Evolutionary conservation across 345 rosid species (phyloP).

Genomic region (Microcos paniculata): DNA sequence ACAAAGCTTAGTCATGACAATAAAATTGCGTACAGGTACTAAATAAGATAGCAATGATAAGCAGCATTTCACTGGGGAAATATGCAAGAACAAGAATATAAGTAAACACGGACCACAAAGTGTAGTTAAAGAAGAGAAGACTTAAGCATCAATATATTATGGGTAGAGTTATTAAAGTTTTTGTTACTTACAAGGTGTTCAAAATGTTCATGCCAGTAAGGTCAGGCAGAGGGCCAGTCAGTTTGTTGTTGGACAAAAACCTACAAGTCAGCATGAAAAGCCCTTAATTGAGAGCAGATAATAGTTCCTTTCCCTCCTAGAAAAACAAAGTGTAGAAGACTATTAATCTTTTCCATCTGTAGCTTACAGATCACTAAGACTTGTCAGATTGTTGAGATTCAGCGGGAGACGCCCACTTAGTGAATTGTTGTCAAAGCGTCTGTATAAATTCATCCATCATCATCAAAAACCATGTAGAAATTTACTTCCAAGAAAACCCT

Average conservation of each 20-base stretch:
- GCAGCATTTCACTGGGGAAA: background rate
- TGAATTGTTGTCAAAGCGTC: slow-evolving; percentile 75
- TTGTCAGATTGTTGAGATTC: slow-evolving; percentile 58
- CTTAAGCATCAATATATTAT: background rate
- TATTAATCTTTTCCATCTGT: background rate
- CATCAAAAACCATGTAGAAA: background rate
- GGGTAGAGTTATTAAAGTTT: background rate
- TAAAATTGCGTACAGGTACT: background rate
- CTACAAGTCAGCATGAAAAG: slow-evolving; percentile 33
- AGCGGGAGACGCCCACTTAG: slow-evolving; percentile 55
- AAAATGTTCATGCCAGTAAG: slow-evolving; percentile 54
- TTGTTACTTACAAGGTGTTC: slow-evolving; percentile 59
- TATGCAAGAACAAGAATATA: background rate
- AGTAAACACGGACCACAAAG: background rate
- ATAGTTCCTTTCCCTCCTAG: background rate
- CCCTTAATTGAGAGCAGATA: background rate
- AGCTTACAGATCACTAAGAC: slow-evolving; percentile 63
- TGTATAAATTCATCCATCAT: slow-evolving; percentile 27
- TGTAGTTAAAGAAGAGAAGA: background rate
- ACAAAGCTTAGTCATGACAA: background rate
- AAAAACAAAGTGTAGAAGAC: too few species aligned
- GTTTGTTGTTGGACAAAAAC: slow-evolving; percentile 63
- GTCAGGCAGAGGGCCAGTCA: slow-evolving; percentile 62
- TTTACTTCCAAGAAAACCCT: background rate
- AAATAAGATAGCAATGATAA: background rate